phyloP scores from a whole-genome alignment of 2,329 filamentous ascomycete genomes.

The Colletotrichum agaves region DNA sequence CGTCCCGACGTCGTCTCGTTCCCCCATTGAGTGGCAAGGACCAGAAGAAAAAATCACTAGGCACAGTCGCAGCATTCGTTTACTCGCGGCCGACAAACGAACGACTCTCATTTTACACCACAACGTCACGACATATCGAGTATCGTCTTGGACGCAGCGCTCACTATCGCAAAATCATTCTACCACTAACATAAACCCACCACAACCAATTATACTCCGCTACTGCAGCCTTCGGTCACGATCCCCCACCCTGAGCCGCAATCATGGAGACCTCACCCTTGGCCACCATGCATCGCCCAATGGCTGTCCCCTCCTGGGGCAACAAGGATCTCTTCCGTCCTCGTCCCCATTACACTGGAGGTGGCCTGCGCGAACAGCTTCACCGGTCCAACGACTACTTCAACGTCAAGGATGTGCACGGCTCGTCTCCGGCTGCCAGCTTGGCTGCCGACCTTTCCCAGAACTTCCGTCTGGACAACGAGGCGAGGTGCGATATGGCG shows the following conservation, averaged over 20 bases:
- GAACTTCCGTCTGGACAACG: slow-evolving; percentile 92
- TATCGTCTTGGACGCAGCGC: slow-evolving; percentile 40
- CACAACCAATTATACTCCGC: slow-evolving; percentile 15
- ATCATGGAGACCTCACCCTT: slow-evolving; percentile 92
- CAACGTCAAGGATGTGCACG: slow-evolving; percentile 77
- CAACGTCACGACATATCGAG: slow-evolving; percentile 43
- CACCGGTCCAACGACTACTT: slow-evolving; percentile 81
- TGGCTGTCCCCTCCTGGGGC: slow-evolving; percentile 70
- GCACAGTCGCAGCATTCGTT: slow-evolving; percentile 48
- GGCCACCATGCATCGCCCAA: slow-evolving; percentile 86
- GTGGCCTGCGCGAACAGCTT: slow-evolving; percentile 82
- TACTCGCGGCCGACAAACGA: slow-evolving; percentile 42
- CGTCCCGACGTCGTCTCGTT: slow-evolving; percentile 17
- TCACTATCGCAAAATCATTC: slow-evolving; percentile 8
- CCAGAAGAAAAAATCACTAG: slow-evolving; percentile 25
- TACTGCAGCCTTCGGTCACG: not conserved
- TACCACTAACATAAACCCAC: slow-evolving; percentile 17
- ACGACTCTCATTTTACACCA: slow-evolving; percentile 37
- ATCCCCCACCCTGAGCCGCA: slow-evolving; percentile 27
- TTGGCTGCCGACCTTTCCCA: slow-evolving; percentile 94
- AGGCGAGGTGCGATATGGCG: slow-evolving; percentile 74
- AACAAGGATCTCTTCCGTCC: slow-evolving; percentile 63
- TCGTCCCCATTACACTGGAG: slow-evolving; percentile 61
- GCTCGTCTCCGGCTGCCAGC: slow-evolving; percentile 90
- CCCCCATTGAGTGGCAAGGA: slow-evolving; percentile 33